phyloP scores from a whole-genome alignment of 176 grass and related monocot species.

The Panicum miliaceum region DNA sequence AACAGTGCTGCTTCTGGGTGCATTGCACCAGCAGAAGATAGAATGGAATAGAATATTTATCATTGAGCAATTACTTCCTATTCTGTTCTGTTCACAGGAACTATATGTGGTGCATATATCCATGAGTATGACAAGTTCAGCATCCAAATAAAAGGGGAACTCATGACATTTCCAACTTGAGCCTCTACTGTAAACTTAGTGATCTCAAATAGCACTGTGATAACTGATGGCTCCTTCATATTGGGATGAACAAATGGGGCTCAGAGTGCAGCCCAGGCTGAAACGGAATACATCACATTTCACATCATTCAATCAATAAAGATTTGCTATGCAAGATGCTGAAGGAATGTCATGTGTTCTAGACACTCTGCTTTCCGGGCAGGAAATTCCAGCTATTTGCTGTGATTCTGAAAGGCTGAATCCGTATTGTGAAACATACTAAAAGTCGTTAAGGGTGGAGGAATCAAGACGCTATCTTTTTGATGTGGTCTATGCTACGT shows the following conservation, averaged over 20 bases:
- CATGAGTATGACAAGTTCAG: conserved; percentile 33
- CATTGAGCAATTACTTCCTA: conserved; percentile 26
- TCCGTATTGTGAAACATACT: conserved; percentile 3
- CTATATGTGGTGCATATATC: conserved; percentile 38
- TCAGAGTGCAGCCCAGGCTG: conserved; percentile 13
- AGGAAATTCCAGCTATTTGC: conserved; percentile 43
- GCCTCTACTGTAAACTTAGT: conserved; percentile 2
- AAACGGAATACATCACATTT: conserved; percentile 31
- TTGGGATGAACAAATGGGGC: conserved; percentile 9
- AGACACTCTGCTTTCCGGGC: conserved; percentile 29
- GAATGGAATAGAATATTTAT: conserved; percentile 31
- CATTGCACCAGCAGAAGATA: conserved; percentile 11
- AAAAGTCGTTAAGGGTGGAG: conserved; percentile 22
- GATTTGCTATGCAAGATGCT: conserved; percentile 20
- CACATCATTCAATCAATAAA: conserved; percentile 49
- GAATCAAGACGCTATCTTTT: conserved; percentile 40
- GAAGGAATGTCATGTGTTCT: conserved; percentile 47
- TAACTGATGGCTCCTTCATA: not conserved
- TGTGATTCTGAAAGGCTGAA: conserved; percentile 39
- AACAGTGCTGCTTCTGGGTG: conserved; percentile 21
- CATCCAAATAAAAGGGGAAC: conserved; percentile 26
- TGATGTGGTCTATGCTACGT: conserved; percentile 47
- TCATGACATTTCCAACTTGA: conserved; percentile 32
- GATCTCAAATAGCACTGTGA: conserved; percentile 11
- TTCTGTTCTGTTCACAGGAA: conserved; percentile 25